Base-by-base conservation (phyloP, 495 filamentous ascomycete species). In the Friedmanniomyces simplex region DNA sequence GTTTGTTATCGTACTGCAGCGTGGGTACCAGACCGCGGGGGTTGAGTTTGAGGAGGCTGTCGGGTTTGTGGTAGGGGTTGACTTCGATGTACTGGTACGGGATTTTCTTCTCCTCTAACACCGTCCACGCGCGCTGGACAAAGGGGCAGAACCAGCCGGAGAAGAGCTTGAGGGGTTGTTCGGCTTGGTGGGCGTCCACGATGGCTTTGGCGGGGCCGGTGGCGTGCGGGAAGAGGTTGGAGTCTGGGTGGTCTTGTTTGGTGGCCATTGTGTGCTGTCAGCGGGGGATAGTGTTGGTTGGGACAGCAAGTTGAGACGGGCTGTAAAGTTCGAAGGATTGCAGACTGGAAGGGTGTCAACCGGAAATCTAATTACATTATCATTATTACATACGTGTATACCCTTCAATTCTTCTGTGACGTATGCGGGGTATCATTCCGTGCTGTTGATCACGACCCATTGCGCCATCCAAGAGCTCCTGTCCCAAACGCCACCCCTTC, bases 11-110 rank as follows among this genome's bases (percentile, higher is more conserved):
- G 62, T 71, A 74, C 14, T 72, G 66, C 13, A 88, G 72, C 2
- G 83, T 87, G 8, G 85, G 86, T 1, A 88, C 81, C 8, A 89
- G 72, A 1, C 84, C 82, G 13, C 82, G 78, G 0, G 83, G 85
- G 60, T 88, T 88, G 41, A 88, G 76, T 6, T 72, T 69, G 16
- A 87, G 76, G 16, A 87, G 81, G 10, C 76, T 77, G 30, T 76
- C 68, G 0, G 76, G 77, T 63, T 88, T 88, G 66, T 79, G 69
- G 76, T 87, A 87, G 5, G 85, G 85, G 66, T 86, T 85, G 62
- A 83, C 75, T 64, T 63, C 55, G 55, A 51, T 49, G 43, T 86
- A 88, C 64, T 87, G 77, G 66, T 88, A 82, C 41, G 81, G 80
- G 51, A 86, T 82, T n/a, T 73, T 55, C 63, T 88, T 87, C 69